Conservation (phyloP, 202 grass and related monocot species). For the Miscanthus sacchariflorus region DNA sequence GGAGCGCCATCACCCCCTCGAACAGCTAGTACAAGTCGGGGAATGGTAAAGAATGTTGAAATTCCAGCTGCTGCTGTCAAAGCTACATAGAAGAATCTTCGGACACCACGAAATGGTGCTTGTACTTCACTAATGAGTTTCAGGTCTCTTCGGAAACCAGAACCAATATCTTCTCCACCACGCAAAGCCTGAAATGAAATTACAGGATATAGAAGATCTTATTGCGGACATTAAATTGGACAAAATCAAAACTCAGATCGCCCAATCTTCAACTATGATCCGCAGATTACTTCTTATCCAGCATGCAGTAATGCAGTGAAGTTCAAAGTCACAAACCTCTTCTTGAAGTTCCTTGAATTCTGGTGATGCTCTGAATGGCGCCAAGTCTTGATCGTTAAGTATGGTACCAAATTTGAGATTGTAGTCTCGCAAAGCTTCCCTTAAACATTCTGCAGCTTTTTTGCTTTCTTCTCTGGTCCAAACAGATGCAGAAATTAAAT, state of each 20-base stretch:
- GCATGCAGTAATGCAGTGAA: conserved; percentile 20
- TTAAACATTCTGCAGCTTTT: conserved; percentile 84
- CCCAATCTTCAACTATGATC: conserved; percentile 17
- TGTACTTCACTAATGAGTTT: conserved; percentile 99
- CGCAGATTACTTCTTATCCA: conserved; percentile 10
- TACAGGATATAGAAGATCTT: conserved; percentile 33
- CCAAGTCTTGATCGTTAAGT: conserved; percentile 90
- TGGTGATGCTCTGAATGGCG: conserved; percentile 83
- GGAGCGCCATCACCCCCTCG: conserved; percentile 89
- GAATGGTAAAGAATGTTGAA: conserved; percentile 93
- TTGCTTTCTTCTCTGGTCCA: conserved; percentile 87
- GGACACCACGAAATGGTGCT: conserved; percentile 92
- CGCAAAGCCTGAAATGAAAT: conserved; percentile 70
- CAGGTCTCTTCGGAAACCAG: conserved; percentile 85
- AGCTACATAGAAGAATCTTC: conserved; percentile 97
- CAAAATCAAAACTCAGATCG: neutral
- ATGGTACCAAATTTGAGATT: conserved; percentile 96
- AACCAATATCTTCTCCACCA: conserved; percentile 90
- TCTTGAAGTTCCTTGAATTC: conserved; percentile 96
- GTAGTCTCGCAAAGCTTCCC: conserved; percentile 83
- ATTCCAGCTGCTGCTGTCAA: conserved; percentile 90
- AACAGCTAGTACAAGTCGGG: conserved; percentile 80
- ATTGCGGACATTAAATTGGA: conserved; percentile 16
- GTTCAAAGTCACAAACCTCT: conserved; percentile 62
- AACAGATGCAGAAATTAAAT: conserved; percentile 48